Evolutionary conservation across 306 rosid species (phyloP).

Genomic region (Acmispon strigosus): DNA sequence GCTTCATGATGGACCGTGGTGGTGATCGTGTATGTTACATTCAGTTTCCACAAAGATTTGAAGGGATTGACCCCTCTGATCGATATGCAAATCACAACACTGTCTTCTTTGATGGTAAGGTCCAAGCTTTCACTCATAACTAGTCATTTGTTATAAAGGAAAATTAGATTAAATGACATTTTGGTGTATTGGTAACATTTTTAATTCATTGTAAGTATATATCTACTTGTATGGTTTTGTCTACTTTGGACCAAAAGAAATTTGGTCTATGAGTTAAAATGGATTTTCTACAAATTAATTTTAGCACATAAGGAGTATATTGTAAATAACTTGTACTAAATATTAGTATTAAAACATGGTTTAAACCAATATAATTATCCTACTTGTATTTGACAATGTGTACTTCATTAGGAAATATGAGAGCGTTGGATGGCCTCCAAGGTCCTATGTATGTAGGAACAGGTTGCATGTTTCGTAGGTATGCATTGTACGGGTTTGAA

Average conservation of each 20-base stretch:
- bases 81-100: constrained; percentile 89
- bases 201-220: no score
- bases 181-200: no score
- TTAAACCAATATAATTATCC: no score
- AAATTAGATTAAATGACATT: no score
- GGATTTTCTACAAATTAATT: no score
- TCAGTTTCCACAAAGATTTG: constrained; percentile 85
- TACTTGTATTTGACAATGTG: not conserved
- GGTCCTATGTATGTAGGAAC: constrained; percentile 91
- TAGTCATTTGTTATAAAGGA: no score
- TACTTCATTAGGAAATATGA: constrained; percentile 53
- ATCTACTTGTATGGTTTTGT: no score
- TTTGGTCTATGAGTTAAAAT: no score
- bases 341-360: no score
- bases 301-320: no score
- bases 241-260: no score
- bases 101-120: constrained; percentile 81
- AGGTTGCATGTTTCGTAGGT: constrained; percentile 80
- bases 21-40: constrained; percentile 81
- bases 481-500: constrained; percentile 76
- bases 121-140: not conserved
- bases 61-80: constrained; percentile 84
- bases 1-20: constrained; percentile 88
- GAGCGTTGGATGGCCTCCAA: constrained; percentile 87
- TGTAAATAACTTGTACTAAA: no score